Conservation (phyloP, 1,284 basidiomycete species). For the Pseudozyma hubeiensis region DNA sequence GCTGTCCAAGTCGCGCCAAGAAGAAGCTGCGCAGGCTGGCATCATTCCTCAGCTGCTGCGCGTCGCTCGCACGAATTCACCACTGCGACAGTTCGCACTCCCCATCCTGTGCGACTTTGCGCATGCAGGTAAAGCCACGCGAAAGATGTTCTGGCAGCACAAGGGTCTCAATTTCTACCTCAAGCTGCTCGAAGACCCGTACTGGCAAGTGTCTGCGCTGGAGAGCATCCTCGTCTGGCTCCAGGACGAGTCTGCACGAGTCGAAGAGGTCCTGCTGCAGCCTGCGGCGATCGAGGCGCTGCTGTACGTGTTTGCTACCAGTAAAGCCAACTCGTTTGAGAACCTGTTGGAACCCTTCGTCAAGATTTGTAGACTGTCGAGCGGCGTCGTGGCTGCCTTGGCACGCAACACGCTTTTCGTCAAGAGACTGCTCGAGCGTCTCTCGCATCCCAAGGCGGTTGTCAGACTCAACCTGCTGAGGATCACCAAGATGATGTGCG, state of each 20-base stretch:
- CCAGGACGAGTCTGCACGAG: slow-evolving; percentile 91
- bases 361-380: slow-evolving; percentile 84
- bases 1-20: slow-evolving; percentile 74
- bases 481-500: slow-evolving; percentile 85
- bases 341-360: slow-evolving; percentile 84
- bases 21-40: slow-evolving; percentile 94
- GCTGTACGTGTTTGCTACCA: slow-evolving; percentile 82
- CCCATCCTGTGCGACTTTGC: slow-evolving; percentile 84
- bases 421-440: slow-evolving; percentile 85
- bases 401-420: slow-evolving; percentile 82
- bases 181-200: slow-evolving; percentile 86
- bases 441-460: slow-evolving; percentile 80
- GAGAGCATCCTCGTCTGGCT: slow-evolving; percentile 93
- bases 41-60: slow-evolving; percentile 90
- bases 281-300: slow-evolving; percentile 78
- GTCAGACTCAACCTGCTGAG: slow-evolving; percentile 89
- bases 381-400: slow-evolving; percentile 79
- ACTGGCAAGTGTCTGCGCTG: slow-evolving; percentile 93
- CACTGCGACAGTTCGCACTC: slow-evolving; percentile 93
- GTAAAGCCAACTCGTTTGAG: slow-evolving; percentile 90
- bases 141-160: slow-evolving; percentile 67
- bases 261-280: slow-evolving; percentile 87
- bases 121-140: slow-evolving; percentile 59
- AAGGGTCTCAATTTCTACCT: slow-evolving; percentile 76
- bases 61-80: slow-evolving; percentile 86